Evolutionary conservation across 805 yeast genomes (phyloP).

Genomic region (Saccharomycopsis microspora): DNA sequence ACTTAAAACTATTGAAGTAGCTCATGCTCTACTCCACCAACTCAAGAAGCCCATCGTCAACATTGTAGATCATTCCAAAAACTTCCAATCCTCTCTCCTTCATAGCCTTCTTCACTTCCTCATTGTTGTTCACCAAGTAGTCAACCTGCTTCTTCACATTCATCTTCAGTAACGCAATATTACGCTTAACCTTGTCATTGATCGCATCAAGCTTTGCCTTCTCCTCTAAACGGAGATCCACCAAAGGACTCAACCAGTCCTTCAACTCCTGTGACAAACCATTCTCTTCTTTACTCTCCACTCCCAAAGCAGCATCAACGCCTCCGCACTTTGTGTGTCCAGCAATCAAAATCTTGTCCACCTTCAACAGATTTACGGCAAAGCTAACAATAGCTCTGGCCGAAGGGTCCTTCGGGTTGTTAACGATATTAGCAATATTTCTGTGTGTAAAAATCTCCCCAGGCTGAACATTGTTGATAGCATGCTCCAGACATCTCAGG

Average conservation of each 20-base stretch:
- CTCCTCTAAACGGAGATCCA: slow-evolving; percentile 56
- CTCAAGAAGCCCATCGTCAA: slow-evolving; percentile 55
- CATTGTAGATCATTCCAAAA: slow-evolving; percentile 79
- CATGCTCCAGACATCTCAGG: slow-evolving; percentile 70
- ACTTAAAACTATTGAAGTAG: too few relatives aligned
- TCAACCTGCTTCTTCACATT: slow-evolving; percentile 67
- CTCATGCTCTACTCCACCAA: neutral
- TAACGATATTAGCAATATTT: slow-evolving; percentile 74
- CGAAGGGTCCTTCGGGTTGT: slow-evolving; percentile 55
- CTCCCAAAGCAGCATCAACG: slow-evolving; percentile 56
- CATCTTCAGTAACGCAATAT: slow-evolving; percentile 57
- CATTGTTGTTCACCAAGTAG: slow-evolving; percentile 42
- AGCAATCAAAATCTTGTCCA: slow-evolving; percentile 71
- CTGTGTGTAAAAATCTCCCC: slow-evolving; percentile 88
- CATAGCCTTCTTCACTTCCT: slow-evolving; percentile 59
- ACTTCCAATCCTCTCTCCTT: slow-evolving; percentile 55
- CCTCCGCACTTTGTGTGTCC: slow-evolving; percentile 98
- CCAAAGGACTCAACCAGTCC: slow-evolving; percentile 60
- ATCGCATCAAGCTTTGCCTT: slow-evolving; percentile 36
- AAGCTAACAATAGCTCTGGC: slow-evolving; percentile 75
- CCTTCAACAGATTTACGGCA: slow-evolving; percentile 76
- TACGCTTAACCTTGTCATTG: slow-evolving; percentile 39
- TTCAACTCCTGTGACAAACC: slow-evolving; percentile 35
- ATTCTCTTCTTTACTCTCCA: slow-evolving; percentile 31
- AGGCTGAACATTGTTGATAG: slow-evolving; percentile 64